Evolutionary conservation across 2,329 filamentous ascomycete species (phyloP).

Genomic region (Westerdykella sp.): DNA sequence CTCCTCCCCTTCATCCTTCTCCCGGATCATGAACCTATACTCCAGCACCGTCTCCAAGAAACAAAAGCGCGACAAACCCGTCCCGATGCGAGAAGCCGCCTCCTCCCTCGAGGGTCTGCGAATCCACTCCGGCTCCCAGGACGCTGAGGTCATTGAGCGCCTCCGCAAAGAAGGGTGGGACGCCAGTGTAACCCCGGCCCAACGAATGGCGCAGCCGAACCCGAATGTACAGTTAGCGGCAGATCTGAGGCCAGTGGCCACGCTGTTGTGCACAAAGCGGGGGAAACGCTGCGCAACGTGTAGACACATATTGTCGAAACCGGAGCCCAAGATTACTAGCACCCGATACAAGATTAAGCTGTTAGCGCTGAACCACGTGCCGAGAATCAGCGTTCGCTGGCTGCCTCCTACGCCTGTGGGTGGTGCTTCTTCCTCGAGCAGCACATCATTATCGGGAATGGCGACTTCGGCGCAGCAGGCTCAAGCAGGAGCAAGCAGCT

Average conservation of each 20-base stretch:
- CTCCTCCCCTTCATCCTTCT: conserved; percentile 72
- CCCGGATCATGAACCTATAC: conserved; percentile 88
- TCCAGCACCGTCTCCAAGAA: conserved; percentile 51
- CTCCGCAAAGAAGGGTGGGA: conserved; percentile 59
- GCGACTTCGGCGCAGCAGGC: neutral
- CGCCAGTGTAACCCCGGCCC: conserved; percentile 51
- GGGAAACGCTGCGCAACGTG: conserved; percentile 90
- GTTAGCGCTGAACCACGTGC: conserved; percentile 78
- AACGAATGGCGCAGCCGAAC: conserved; percentile 47
- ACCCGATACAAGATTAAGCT: conserved; percentile 90
- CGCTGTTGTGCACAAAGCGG: conserved; percentile 81
- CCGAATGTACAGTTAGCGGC: conserved; percentile 57
- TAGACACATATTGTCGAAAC: conserved; percentile 91
- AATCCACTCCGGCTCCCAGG: conserved; percentile 53
- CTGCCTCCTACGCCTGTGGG: conserved; percentile 44
- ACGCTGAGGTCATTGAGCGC: conserved; percentile 53
- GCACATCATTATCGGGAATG: too few relatives aligned
- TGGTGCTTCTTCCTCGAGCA: conserved; percentile 9
- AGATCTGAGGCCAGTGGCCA: conserved; percentile 73
- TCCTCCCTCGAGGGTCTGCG: conserved; percentile 65
- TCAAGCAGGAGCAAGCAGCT: conserved; percentile 15
- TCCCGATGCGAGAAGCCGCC: conserved; percentile 74
- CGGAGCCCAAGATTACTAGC: conserved; percentile 81
- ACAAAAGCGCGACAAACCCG: conserved; percentile 56
- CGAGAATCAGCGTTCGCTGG: conserved; percentile 64